phyloP scores from a whole-genome alignment of 2,329 filamentous ascomycete genomes.

The Zymoseptoria passerinii region DNA sequence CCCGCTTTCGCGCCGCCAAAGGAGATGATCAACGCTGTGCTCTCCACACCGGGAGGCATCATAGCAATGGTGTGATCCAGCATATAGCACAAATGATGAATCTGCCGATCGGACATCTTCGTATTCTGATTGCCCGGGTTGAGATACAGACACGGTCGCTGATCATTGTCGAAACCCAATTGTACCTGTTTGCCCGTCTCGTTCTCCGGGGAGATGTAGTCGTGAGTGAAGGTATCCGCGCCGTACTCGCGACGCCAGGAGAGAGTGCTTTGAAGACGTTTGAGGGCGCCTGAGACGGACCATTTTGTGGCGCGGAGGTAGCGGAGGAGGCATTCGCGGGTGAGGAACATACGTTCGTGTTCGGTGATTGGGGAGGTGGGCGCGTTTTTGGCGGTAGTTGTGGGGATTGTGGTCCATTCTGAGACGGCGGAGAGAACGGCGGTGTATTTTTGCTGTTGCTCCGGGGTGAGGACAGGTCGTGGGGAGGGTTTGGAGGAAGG shows the following conservation, averaged over 20 bases:
- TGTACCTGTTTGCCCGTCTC: conserved; percentile 94
- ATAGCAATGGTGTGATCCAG: conserved; percentile 81
- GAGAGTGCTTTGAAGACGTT: conserved; percentile 71
- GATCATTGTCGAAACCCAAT: conserved; percentile 76
- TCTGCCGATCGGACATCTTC: conserved; percentile 71
- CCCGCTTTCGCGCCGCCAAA: conserved; percentile 73
- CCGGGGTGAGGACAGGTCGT: conserved; percentile 56
- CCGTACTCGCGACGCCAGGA: conserved; percentile 89
- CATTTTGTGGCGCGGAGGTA: conserved; percentile 94
- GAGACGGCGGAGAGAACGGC: conserved; percentile 62
- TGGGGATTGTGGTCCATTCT: conserved; percentile 62
- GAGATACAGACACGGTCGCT: conserved; percentile 83
- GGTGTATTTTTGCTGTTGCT: conserved; percentile 77
- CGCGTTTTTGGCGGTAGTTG: conserved; percentile 51
- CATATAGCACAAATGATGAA: conserved; percentile 95
- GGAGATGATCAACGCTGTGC: conserved; percentile 77
- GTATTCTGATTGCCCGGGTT: conserved; percentile 90
- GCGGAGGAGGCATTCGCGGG: conserved; percentile 80
- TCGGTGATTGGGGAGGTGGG: conserved; percentile 61
- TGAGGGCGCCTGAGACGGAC: conserved; percentile 64
- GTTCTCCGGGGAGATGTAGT: conserved; percentile 88
- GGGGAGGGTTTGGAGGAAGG: conserved; percentile 49
- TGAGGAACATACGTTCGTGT: conserved; percentile 79
- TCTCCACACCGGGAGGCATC: conserved; percentile 81
- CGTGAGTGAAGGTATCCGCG: conserved; percentile 66